Base-by-base conservation (phyloP, 2,329 filamentous ascomycete species). In the Ceratocystiopsis minuta region DNA sequence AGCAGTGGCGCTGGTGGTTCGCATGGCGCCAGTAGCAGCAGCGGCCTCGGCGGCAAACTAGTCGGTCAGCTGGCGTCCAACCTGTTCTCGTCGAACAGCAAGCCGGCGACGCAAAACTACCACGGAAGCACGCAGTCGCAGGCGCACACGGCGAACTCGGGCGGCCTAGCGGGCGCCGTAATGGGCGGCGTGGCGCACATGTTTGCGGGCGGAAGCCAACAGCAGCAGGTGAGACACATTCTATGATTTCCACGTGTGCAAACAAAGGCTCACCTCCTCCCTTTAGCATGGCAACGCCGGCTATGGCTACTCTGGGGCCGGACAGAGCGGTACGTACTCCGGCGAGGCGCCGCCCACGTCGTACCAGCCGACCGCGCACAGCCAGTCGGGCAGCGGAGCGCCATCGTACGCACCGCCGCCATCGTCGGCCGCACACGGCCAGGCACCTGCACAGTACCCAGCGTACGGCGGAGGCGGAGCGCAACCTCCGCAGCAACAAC, bases 331-430 rank as follows among this genome's bases (percentile, higher is more conserved):
- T 37, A 64, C 65, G 34, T 83, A 81, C 55, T 67, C 62, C 46
- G 78, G 75, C 43, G 64, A 70, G 43, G 72, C 76, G 34, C 78
- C 78, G 13, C 70, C 73, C n/a, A 57, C 67, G 14, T 67, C 71
- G 7, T 78, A 78, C 54, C 69, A 76, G 50, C 59, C 54, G 24
- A 53, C 55, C 16, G 52, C 34, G 11, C 45, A 40, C 16, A n/a
- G 44, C 45, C 36, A 38, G 28, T 15, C 33, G 18, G 20, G 37
- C 17, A 24, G 39, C 4, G 32, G 14, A 4, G 38, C 15, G 4
- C 10, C 35, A 10, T 41, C 32, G 3, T 45, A 42, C 16, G 36
- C 40, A 13, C 40, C 40, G 7, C 39, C 44, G 14, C 32, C 45
- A 14, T 35, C 42, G 13, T 18, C 38, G 9, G 34, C 42, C 7